Conservation (phyloP, 2,329 filamentous ascomycete species). For the Bipolaris victoriae region DNA sequence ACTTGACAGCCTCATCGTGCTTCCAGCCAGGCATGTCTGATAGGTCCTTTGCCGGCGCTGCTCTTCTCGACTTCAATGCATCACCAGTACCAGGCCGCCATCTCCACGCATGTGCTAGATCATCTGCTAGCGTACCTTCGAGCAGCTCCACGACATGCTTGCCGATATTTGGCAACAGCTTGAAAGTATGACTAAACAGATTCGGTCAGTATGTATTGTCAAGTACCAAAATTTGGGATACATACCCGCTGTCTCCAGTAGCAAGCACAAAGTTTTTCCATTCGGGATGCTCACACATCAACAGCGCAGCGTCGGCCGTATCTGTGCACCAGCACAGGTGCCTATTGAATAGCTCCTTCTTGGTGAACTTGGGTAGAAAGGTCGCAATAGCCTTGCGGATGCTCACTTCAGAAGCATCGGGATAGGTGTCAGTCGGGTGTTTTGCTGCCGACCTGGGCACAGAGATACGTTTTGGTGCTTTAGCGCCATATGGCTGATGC, state of each 20-base stretch:
- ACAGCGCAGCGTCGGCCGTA: constrained; percentile 66
- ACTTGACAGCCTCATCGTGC: constrained; percentile 20
- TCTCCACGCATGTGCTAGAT: constrained; percentile 52
- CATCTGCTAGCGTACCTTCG: constrained; percentile 49
- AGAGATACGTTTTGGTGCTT: constrained; percentile 60
- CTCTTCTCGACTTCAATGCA: constrained; percentile 52
- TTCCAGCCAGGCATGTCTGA: constrained; percentile 56
- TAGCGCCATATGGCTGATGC: constrained; percentile 53
- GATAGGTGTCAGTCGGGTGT: constrained; percentile 53
- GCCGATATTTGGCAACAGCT: constrained; percentile 55
- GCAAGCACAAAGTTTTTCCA: constrained; percentile 58
- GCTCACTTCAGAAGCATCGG: constrained; percentile 53
- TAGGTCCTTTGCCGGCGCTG: constrained; percentile 53
- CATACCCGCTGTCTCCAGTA: constrained; percentile 56
- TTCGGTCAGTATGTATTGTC: constrained; percentile 5
- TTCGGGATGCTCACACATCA: constrained; percentile 61
- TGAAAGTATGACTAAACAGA: constrained; percentile 52
- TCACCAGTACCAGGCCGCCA: constrained; percentile 55
- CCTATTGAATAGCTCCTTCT: constrained; percentile 52
- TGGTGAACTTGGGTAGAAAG: constrained; percentile 53
- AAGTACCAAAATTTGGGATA: constrained; percentile 1
- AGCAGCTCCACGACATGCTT: constrained; percentile 56
- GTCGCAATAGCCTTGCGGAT: constrained; percentile 43
- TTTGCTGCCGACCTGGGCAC: constrained; percentile 55
- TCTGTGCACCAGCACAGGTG: constrained; percentile 66